phyloP scores from a whole-genome alignment of 805 yeast species.

The Nakazawaea wyomingensis region DNA sequence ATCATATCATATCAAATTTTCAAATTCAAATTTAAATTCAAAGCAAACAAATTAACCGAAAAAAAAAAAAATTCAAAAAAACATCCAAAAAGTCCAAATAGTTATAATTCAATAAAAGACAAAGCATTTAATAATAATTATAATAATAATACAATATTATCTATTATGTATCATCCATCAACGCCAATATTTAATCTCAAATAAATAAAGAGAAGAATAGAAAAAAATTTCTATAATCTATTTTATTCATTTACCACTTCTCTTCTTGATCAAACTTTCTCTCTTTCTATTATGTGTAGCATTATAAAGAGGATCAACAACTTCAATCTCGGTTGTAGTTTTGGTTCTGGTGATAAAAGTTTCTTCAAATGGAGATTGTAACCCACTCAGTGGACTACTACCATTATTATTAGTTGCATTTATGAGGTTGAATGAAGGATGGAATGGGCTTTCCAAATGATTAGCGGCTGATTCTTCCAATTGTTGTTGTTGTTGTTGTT shows the following conservation, averaged over 20 bases:
- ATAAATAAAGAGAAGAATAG: background rate
- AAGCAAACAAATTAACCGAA: no score
- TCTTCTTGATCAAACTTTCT: constrained; percentile 45
- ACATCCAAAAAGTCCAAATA: no score
- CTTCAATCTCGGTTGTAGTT: constrained; percentile 1
- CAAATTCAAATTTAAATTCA: no score
- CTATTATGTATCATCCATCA: no score
- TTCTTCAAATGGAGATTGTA: constrained; percentile 12
- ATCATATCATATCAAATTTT: no score
- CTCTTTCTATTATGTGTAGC: constrained; percentile 48
- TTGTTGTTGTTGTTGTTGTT: constrained; percentile 8
- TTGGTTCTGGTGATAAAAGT: background rate
- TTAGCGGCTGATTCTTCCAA: constrained; percentile 1
- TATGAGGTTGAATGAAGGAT: constrained; percentile 7
- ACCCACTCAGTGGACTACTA: background rate
- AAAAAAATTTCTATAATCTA: background rate
- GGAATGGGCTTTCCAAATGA: constrained; percentile 12
- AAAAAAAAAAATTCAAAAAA: no score
- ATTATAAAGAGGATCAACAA: constrained; percentile 29
- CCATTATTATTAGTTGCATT: background rate
- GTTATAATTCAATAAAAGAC: no score
- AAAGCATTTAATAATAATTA: no score
- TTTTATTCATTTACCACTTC: constrained; percentile 19
- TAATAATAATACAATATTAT: no score
- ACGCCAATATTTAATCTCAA: no score